Conservation (phyloP, 768 basidiomycete species). For the Antrodiella citrinella region DNA sequence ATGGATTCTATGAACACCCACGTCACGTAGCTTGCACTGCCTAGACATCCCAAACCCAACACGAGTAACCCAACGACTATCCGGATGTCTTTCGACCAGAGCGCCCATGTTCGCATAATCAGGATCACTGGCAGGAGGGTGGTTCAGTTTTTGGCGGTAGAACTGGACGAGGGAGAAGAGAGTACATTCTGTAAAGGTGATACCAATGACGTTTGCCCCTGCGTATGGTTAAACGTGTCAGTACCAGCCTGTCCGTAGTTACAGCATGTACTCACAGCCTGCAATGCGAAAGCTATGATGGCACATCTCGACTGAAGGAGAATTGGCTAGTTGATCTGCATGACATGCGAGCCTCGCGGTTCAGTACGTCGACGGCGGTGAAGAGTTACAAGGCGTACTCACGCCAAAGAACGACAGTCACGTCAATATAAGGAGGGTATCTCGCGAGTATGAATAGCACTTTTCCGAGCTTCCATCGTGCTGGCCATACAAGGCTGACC, state of each 20-base stretch:
- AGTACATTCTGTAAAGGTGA: conserved; percentile 2
- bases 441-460: conserved; percentile 14
- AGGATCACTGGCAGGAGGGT: not conserved
- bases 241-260: not conserved
- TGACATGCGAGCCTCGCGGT: not conserved
- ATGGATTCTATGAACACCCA: not conserved
- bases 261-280: not conserved
- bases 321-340: not conserved
- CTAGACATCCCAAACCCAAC: not conserved
- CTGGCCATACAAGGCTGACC: conserved; percentile 10
- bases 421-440: conserved; percentile 11
- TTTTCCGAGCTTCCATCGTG: conserved; percentile 11
- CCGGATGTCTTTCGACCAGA: not conserved
- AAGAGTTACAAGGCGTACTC: not conserved
- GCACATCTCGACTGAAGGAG: not conserved
- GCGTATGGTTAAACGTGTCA: not conserved
- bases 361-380: not conserved
- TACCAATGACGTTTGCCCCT: conserved; percentile 1
- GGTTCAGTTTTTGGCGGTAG: not conserved
- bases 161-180: not conserved
- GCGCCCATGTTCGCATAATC: not conserved
- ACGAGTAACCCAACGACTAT: not conserved
- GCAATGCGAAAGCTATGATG: not conserved
- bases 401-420: conserved; percentile 1
- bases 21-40: not conserved